phyloP scores from a whole-genome alignment of 2,329 filamentous ascomycete species.

The Aspergillus quadrilineatus region DNA sequence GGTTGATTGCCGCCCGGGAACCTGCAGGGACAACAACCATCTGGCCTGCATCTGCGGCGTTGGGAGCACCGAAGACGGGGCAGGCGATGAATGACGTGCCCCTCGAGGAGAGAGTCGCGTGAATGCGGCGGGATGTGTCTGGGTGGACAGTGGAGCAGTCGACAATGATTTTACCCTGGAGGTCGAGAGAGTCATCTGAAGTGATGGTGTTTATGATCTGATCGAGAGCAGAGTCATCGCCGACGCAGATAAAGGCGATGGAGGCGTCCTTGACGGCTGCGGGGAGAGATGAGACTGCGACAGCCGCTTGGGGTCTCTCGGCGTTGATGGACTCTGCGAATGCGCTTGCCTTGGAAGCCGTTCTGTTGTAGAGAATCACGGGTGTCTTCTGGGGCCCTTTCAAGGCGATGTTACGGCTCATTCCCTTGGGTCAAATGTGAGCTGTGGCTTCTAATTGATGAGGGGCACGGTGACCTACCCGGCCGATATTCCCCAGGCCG shows the following conservation, averaged over 20 bases:
- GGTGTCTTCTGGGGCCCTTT: conserved; percentile 72
- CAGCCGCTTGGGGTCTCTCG: conserved; percentile 53
- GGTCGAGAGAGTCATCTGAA: conserved; percentile 41
- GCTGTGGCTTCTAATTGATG: not conserved
- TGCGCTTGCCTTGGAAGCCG: conserved; percentile 62
- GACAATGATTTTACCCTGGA: conserved; percentile 74
- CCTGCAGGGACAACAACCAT: conserved; percentile 74
- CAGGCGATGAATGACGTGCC: conserved; percentile 74
- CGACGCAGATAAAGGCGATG: conserved; percentile 77
- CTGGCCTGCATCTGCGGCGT: conserved; percentile 59
- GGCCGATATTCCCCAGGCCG: conserved; percentile 84
- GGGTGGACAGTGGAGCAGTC: conserved; percentile 89
- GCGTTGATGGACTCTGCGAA: conserved; percentile 60
- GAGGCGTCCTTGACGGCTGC: conserved; percentile 68
- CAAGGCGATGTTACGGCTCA: conserved; percentile 78
- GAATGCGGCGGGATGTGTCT: conserved; percentile 69
- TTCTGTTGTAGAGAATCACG: conserved; percentile 79
- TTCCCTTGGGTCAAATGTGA: conserved; percentile 57
- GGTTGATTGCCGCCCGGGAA: conserved; percentile 58
- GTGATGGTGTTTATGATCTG: conserved; percentile 61
- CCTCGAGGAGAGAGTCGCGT: conserved; percentile 54
- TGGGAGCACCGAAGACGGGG: conserved; percentile 51
- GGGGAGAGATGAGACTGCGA: conserved; percentile 62
- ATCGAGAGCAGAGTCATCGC: conserved; percentile 72
- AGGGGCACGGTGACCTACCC: conserved; percentile 52